phyloP scores from a whole-genome alignment of 306 rosid genomes.

The Aeschynomene evenia region DNA sequence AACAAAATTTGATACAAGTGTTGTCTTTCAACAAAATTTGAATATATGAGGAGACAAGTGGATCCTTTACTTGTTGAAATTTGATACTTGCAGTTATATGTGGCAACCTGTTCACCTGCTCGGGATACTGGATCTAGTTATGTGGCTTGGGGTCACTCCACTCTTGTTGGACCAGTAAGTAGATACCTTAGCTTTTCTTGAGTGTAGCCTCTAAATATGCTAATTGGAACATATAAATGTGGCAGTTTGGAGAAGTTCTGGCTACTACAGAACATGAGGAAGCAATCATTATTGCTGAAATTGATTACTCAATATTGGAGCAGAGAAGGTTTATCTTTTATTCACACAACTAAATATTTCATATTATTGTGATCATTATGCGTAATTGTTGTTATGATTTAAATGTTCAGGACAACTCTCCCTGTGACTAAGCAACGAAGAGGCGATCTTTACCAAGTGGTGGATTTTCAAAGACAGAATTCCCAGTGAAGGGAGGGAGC shows the following conservation, averaged over 20 bases:
- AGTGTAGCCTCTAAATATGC: background rate
- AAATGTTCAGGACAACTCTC: conserved; percentile 66
- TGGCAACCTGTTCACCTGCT: conserved; percentile 98
- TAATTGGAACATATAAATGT: conserved; percentile 8
- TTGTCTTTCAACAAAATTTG: background rate
- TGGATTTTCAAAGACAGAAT: conserved; percentile 74
- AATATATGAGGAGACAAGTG: conserved; percentile 22
- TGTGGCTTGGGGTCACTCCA: conserved; percentile 99
- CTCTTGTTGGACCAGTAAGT: conserved; percentile 97
- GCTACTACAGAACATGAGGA: conserved; percentile 97
- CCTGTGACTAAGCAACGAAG: conserved; percentile 84
- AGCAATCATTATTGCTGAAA: conserved; percentile 72
- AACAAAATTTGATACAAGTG: no score
- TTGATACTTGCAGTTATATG: conserved; percentile 58
- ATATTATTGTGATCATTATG: no score
- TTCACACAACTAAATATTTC: conserved; percentile 2
- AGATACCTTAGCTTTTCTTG: conserved; percentile 24
- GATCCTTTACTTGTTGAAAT: conserved; percentile 19
- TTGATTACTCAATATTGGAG: conserved; percentile 74
- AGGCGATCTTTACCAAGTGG: conserved; percentile 96
- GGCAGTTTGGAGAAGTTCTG: conserved; percentile 88
- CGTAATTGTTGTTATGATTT: conserved; percentile 18
- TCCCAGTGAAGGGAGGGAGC: conserved; percentile 46
- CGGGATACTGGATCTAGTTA: conserved; percentile 83
- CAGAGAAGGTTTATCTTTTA: conserved; percentile 63